These are phyloP conservation scores for Trichophyton equinum DNA, from an alignment of 2,329 filamentous ascomycete genomes.

Conservation along the genomic window DNA sequence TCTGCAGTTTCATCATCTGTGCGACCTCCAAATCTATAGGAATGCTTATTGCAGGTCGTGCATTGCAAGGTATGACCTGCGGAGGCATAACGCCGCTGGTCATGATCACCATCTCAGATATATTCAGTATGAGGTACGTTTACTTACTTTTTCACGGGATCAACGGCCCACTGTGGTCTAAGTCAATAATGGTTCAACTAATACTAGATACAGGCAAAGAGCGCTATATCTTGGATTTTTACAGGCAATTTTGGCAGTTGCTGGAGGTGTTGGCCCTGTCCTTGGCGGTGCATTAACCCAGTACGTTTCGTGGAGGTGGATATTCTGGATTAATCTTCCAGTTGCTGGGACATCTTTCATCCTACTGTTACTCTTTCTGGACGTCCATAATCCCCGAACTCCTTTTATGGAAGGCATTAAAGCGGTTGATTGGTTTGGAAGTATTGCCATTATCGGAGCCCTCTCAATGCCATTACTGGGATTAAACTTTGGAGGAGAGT, in stretches of 20 bases:
- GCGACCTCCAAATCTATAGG: slow-evolving; percentile 36
- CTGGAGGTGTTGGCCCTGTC: slow-evolving; percentile 41
- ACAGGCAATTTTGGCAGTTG: slow-evolving; percentile 44
- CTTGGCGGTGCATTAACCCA: slow-evolving; percentile 40
- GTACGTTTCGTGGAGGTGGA: slow-evolving; percentile 40
- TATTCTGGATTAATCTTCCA: slow-evolving; percentile 45
- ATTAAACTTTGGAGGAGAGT: slow-evolving; percentile 67
- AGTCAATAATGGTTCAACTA: background rate
- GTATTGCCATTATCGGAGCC: slow-evolving; percentile 50
- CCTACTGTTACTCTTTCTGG: slow-evolving; percentile 40
- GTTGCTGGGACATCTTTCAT: slow-evolving; percentile 38
- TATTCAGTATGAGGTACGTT: slow-evolving; percentile 38
- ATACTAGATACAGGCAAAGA: slow-evolving; percentile 20
- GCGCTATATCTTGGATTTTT: slow-evolving; percentile 40
- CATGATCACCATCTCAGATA: slow-evolving; percentile 43
- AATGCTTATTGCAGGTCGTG: slow-evolving; percentile 43
- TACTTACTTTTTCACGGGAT: background rate
- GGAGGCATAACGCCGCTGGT: slow-evolving; percentile 43
- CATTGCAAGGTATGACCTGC: slow-evolving; percentile 43
- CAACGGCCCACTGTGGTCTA: background rate
- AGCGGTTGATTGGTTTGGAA: slow-evolving; percentile 45
- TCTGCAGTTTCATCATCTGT: slow-evolving; percentile 39
- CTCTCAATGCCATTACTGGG: slow-evolving; percentile 82
- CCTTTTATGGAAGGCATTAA: slow-evolving; percentile 37
- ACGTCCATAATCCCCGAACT: slow-evolving; percentile 44